These are phyloP conservation scores for Solanum dulcamara DNA, from an alignment of 257 asterid species.

Conservation along the genomic window DNA sequence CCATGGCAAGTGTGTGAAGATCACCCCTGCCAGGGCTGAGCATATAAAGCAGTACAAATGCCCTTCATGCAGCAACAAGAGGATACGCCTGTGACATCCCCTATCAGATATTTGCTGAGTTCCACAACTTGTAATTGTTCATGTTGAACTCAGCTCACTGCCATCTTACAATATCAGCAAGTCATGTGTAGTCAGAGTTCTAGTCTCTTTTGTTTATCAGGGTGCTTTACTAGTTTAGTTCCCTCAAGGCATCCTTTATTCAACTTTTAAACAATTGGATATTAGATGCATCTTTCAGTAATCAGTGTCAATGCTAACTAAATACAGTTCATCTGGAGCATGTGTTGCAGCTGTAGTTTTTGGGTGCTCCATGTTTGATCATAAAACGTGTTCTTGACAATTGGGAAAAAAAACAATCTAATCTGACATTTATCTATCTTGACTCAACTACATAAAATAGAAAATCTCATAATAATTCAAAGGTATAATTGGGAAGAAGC, in stretches of 20 bases:
- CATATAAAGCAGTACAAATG: conserved; percentile 81
- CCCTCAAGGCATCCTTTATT: background rate
- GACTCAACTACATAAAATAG: too few species aligned
- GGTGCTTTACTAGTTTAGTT: background rate
- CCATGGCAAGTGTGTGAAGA: conserved; percentile 80
- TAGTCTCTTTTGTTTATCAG: background rate
- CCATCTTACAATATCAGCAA: background rate
- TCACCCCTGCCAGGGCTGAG: conserved; percentile 80
- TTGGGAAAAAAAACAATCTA: too few species aligned
- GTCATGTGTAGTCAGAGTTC: background rate
- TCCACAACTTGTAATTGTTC: background rate
- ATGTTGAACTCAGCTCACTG: background rate
- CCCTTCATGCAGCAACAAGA: conserved; percentile 68
- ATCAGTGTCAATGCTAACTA: background rate
- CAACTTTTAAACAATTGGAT: background rate
- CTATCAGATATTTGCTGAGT: background rate
- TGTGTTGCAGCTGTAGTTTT: background rate
- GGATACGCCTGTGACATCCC: conserved; percentile 29
- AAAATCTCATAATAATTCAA: too few species aligned
- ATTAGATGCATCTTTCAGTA: background rate
- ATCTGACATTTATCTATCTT: too few species aligned
- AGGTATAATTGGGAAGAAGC: too few species aligned
- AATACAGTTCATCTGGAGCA: background rate
- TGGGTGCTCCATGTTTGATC: background rate
- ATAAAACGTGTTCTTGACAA: background rate